Percentiles rank a stretch among this genome's conserved stretches.
Conservation (phyloP, 2,329 filamentous ascomycete species). For the Arthroderma sp. region DNA sequence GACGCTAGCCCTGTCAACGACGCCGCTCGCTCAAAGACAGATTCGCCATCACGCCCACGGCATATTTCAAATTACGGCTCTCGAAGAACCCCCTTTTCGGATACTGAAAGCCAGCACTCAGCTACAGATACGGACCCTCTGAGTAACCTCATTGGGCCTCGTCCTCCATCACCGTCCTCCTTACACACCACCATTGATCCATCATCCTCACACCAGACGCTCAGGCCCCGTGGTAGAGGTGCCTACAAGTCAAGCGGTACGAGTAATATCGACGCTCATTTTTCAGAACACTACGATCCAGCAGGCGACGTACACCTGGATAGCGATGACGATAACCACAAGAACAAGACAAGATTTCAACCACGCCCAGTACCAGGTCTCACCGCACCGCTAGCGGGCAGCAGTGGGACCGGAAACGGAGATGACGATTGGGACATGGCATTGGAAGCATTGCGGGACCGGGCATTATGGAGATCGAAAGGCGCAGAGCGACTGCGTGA, state of each 20-base stretch:
- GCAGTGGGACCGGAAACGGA: constrained; percentile 19
- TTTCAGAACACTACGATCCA: constrained; percentile 53
- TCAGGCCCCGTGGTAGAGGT: constrained; percentile 57
- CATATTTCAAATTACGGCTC: background rate
- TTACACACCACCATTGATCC: no score
- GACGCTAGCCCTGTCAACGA: background rate
- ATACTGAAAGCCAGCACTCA: background rate
- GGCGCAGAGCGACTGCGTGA: constrained; percentile 62
- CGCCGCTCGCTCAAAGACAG: background rate
- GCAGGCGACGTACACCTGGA: constrained; percentile 28
- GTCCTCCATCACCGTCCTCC: constrained; percentile 38
- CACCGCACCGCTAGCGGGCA: constrained; percentile 17
- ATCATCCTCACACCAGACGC: constrained; percentile 19
- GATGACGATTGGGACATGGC: constrained; percentile 67
- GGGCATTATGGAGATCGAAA: constrained; percentile 62
- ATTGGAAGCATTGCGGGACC: constrained; percentile 63
- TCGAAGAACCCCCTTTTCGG: no score
- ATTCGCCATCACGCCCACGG: background rate
- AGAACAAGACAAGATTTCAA: constrained; percentile 40
- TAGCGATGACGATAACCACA: constrained; percentile 39
- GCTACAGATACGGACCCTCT: constrained; percentile 51
- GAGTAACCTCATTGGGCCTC: constrained; percentile 63
- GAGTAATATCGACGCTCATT: constrained; percentile 67
- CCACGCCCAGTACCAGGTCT: constrained; percentile 24
- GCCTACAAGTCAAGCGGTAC: constrained; percentile 38